Evolutionary conservation across 441 rosid species (phyloP).

Genomic region (Adansonia madagascariensis): DNA sequence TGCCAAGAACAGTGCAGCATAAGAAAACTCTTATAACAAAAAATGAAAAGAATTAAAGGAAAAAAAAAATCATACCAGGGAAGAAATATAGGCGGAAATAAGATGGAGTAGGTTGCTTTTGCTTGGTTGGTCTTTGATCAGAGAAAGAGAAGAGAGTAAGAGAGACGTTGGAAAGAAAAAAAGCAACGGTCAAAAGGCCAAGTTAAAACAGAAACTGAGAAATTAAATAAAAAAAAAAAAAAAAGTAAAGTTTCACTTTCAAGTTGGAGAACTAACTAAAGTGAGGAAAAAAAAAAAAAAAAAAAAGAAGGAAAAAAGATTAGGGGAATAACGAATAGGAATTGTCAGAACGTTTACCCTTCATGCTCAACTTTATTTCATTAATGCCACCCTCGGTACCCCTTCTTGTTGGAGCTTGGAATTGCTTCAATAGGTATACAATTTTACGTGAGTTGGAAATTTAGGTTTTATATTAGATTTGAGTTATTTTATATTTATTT

Average conservation of each 20-base stretch:
- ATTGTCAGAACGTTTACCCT: conserved; percentile 32
- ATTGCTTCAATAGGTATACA: too few relatives aligned
- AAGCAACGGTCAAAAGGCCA: conserved; percentile 62
- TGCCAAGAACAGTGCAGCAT: background rate
- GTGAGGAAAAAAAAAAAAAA: conserved; percentile 26
- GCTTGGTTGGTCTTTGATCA: conserved; percentile 24
- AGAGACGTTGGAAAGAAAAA: conserved; percentile 32
- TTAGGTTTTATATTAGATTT: too few relatives aligned
- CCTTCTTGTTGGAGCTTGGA: too few relatives aligned
- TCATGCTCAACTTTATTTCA: conserved; percentile 37
- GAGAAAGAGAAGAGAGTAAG: conserved; percentile 30
- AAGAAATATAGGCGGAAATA: background rate
- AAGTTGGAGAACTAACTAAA: conserved; percentile 24
- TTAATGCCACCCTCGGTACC: conserved; percentile 27
- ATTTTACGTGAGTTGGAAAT: too few relatives aligned
- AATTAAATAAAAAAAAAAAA: conserved; percentile 25
- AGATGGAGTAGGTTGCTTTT: conserved; percentile 7
- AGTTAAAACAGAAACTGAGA: conserved; percentile 21
- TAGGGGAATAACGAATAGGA: conserved; percentile 19
- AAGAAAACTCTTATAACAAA: background rate
- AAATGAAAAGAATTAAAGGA: conserved; percentile 9
- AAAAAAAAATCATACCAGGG: conserved; percentile 23
- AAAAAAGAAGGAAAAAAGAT: conserved; percentile 21
- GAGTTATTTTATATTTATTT: too few relatives aligned
- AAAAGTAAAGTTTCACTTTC: background rate